These are phyloP conservation scores for Trichoderma oligosporum DNA, from an alignment of 2,329 filamentous ascomycete species.

Conservation along the genomic window DNA sequence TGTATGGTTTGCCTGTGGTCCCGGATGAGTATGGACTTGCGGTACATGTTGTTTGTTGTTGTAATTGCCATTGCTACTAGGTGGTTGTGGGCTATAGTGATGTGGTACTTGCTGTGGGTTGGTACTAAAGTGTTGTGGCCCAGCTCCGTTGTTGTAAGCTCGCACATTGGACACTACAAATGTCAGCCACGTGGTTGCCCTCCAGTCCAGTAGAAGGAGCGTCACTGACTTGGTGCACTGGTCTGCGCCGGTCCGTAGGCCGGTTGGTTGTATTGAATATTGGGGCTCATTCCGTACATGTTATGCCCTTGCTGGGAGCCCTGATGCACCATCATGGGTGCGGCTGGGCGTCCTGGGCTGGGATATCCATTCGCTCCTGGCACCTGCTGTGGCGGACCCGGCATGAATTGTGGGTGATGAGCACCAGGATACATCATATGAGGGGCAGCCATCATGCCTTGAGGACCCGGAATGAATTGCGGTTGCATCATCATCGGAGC, in stretches of 20 bases:
- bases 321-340: slow-evolving; percentile 92
- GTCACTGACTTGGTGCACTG: slow-evolving; percentile 64
- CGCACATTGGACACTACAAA: slow-evolving; percentile 56
- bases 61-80: slow-evolving; percentile 53
- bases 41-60: slow-evolving; percentile 50
- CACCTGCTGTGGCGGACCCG: slow-evolving; percentile 53
- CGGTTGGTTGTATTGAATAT: slow-evolving; percentile 70
- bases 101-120: slow-evolving; percentile 65
- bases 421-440: slow-evolving; percentile 80
- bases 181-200: slow-evolving; percentile 35
- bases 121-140: slow-evolving; percentile 60
- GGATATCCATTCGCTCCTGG: slow-evolving; percentile 74
- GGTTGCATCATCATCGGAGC: slow-evolving; percentile 79
- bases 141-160: slow-evolving; percentile 57
- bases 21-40: slow-evolving; percentile 41
- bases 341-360: slow-evolving; percentile 75
- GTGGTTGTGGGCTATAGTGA: slow-evolving; percentile 56
- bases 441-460: slow-evolving; percentile 63
- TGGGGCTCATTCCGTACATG: slow-evolving; percentile 72
- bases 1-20: slow-evolving; percentile 35
- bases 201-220: slow-evolving; percentile 13
- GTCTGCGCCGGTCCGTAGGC: slow-evolving; percentile 67
- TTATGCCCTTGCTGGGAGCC: slow-evolving; percentile 87
- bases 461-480: slow-evolving; percentile 70
- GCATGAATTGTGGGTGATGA: slow-evolving; percentile 63